Base-by-base conservation (phyloP, 1,284 basidiomycete species). In the Apiotrichum veenhuisii region DNA sequence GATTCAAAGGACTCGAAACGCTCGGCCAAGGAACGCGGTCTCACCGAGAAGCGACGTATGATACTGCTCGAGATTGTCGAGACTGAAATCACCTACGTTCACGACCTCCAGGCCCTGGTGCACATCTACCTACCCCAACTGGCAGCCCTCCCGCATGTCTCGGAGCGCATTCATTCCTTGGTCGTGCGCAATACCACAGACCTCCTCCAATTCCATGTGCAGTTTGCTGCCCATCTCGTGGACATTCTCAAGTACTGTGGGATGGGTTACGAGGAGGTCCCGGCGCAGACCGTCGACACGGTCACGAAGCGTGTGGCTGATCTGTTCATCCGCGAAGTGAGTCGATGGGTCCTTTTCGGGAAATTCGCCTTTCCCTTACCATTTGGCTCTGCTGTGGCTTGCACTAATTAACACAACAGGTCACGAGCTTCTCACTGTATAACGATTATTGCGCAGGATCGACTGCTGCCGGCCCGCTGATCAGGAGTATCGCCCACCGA, bases 381-480 rank as follows among this genome's bases (percentile, higher is more conserved):
- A n/a, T n/a, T n/a, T n/a, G n/a, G n/a, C 11, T 22, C 33, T 50
- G 20, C 14, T 38, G 8, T 38, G 37, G 17, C 18, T 18, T 41
- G n/a, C 20, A 40, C 25, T 27, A 11, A 23, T 37, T 25, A 62
- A 50, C n/a, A 67, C 47, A 22, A 27, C 36, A 91, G 89, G 85
- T 86, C 20, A 79, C 85, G 17, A 79, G 82, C 42, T 93, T 94
- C 66, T 80, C 82, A 54, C 81, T 85, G 1, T 96, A 96, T 77
- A 83, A 90, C 72, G 77, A 82, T 14, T 95, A 91, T 67, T 95
- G 92, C 68, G 84, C 89, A 0, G 86, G 86, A 1, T 91, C 95
- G 68, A 83, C 84, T 49, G 87, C 89, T 63, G 91, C 90, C 0
- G 78, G 86, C 49, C 85, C 88, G 56, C 69, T 91, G 17, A 79